phyloP scores from a whole-genome alignment of 176 grass and related monocot species.

The Chrysopogon serrulatus region DNA sequence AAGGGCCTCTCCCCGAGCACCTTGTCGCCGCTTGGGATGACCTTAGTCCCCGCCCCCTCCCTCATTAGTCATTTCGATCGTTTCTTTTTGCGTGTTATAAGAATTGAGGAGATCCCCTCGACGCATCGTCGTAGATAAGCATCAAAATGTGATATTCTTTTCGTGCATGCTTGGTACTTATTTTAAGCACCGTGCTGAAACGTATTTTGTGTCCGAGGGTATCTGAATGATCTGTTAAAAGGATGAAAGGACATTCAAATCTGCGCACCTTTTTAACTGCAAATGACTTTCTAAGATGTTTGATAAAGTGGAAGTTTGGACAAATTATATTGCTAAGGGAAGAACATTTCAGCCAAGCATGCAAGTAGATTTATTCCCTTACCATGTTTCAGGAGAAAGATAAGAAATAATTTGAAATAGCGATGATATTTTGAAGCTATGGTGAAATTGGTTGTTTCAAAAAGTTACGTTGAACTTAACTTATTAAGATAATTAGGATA shows the following conservation, averaged over 20 bases:
- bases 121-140: background rate
- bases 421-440: background rate
- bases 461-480: background rate
- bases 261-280: background rate
- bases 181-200: background rate
- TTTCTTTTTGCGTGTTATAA: background rate
- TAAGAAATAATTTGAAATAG: background rate
- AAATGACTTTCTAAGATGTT: background rate
- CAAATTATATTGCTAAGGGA: background rate
- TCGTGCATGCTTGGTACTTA: background rate
- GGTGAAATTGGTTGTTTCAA: background rate
- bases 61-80: background rate
- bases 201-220: background rate
- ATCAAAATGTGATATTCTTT: background rate
- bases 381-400: background rate
- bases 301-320: background rate
- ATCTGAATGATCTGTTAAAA: background rate
- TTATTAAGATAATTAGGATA: background rate
- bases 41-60: constrained; percentile 22
- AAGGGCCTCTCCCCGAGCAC: constrained; percentile 63
- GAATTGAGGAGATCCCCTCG: background rate
- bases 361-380: background rate
- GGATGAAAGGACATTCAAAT: background rate
- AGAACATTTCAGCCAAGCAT: background rate
- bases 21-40: constrained; percentile 93